phyloP scores from a whole-genome alignment of 257 asterid species.

The Verbena officinalis region DNA sequence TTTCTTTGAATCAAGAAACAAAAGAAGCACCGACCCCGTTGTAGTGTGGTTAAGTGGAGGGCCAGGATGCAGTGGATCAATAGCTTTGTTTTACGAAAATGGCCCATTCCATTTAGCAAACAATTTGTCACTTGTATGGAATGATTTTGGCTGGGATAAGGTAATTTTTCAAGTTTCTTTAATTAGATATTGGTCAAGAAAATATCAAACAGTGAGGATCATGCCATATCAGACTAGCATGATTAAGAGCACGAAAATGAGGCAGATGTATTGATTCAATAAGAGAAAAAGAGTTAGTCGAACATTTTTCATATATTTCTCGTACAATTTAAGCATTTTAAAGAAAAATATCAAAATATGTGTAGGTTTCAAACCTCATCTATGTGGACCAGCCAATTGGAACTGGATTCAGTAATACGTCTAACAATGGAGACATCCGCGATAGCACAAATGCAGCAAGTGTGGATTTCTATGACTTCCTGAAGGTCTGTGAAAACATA shows the following conservation, averaged over 20 bases:
- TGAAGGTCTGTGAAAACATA: constrained; percentile 22
- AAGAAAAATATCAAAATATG: not conserved
- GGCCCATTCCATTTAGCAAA: constrained; percentile 56
- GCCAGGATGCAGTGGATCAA: constrained; percentile 65
- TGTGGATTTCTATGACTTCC: constrained; percentile 37
- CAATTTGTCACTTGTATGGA: constrained; percentile 55
- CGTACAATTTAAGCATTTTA: not conserved
- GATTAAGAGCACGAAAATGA: not conserved
- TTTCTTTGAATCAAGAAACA: constrained; percentile 66
- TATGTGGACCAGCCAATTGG: constrained; percentile 41
- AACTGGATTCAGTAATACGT: constrained; percentile 35
- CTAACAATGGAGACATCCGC: constrained; percentile 20
- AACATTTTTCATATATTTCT: not conserved
- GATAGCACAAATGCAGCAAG: constrained; percentile 26
- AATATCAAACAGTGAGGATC: too few relatives aligned
- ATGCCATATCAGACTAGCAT: too few relatives aligned
- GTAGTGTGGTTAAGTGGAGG: constrained; percentile 75
- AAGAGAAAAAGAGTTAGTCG: not conserved
- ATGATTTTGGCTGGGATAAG: constrained; percentile 76
- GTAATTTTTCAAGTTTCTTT: constrained; percentile 28
- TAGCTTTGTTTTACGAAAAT: constrained; percentile 71
- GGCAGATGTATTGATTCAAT: not conserved
- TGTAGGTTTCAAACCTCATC: constrained; percentile 36
- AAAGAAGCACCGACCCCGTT: constrained; percentile 49
- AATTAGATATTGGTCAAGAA: too few relatives aligned